Evolutionary conservation across 345 rosid genomes (phyloP).

Genomic region (Populus alba): DNA sequence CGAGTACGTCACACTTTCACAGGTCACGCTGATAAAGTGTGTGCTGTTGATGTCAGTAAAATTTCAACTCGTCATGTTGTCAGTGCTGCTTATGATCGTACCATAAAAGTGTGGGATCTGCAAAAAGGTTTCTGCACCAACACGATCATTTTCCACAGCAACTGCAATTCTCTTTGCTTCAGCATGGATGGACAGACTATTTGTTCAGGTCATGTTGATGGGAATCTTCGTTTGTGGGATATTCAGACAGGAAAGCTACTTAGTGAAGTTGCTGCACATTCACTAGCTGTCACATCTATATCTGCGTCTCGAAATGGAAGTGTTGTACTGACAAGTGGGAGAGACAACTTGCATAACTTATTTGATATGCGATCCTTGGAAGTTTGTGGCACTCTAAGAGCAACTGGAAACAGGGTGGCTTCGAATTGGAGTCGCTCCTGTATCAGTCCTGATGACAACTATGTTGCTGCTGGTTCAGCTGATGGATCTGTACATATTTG

Average conservation of each 20-base stretch:
- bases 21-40: conserved; percentile 83
- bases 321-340: conserved; percentile 73
- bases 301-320: conserved; percentile 68
- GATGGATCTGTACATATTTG: conserved; percentile 82
- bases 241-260: conserved; percentile 78
- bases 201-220: conserved; percentile 95
- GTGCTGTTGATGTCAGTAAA: conserved; percentile 92
- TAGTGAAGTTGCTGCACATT: conserved; percentile 86
- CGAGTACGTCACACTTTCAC: conserved; percentile 84
- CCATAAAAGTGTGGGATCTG: conserved; percentile 92
- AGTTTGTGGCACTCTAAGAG: conserved; percentile 77
- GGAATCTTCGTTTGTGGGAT: conserved; percentile 94
- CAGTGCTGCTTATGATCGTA: conserved; percentile 96
- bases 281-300: conserved; percentile 78
- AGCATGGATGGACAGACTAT: conserved; percentile 84
- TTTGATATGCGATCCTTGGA: conserved; percentile 82
- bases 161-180: conserved; percentile 83
- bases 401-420: conserved; percentile 75
- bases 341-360: conserved; percentile 86
- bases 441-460: conserved; percentile 77
- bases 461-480: conserved; percentile 88
- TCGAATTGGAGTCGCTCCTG: conserved; percentile 97
- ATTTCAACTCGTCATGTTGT: conserved; percentile 78
- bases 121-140: conserved; percentile 92
- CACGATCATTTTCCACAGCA: conserved; percentile 83